Base-by-base conservation (phyloP, 495 filamentous ascomycete species). In the Penicillium pulvis region DNA sequence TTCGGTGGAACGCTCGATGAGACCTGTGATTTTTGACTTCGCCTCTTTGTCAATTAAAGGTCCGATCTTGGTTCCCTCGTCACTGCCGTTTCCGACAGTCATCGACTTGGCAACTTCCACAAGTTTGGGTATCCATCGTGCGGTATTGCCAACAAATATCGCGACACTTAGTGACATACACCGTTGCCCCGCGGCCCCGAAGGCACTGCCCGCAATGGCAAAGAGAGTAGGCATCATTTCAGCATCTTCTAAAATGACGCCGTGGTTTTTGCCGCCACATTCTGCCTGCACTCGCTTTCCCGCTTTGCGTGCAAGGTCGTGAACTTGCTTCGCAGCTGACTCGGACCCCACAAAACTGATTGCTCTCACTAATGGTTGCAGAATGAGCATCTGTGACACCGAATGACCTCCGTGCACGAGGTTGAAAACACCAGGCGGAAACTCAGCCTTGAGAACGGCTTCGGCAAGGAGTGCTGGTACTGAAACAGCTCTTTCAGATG, bases 181-280 rank as follows among this genome's bases (percentile, higher is more conserved):
- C 19, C 69, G 55, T 52, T 72, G 69, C 8, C 67, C 69, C 16
- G 69, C 69, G 16, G 69, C 69, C 4, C 67, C 69, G 49, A 72
- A 69, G 7, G 69, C 66, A 61, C 66, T 65, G 14, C 69, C 67
- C 6, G 67, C 69, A 23, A 72, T 65, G 0, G 65, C 70, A 20
- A 67, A 69, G 10, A 69, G 48, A 2, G 70, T 65, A 0, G 63
- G 39, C 63, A 63, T 66, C 66, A 65, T 69, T 55, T 63, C 65
- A 3, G 68, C 68, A 44, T 73, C 70, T 31, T 68, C 65, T 4
- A 73, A 53, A 19, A 73, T 49, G 5, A 73, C 63, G 1, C 64
- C 67, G 43, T 70, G 70, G 42, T 69, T 71, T 46, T 73, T 73
- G 17, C 65, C 70, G 1, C 68, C 62, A 30, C 65, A 71, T 56